Evolutionary conservation across 768 basidiomycete species (phyloP), one percentile per base, ranked within the genome.

Genomic region (Macrocybe gigantea): DNA sequence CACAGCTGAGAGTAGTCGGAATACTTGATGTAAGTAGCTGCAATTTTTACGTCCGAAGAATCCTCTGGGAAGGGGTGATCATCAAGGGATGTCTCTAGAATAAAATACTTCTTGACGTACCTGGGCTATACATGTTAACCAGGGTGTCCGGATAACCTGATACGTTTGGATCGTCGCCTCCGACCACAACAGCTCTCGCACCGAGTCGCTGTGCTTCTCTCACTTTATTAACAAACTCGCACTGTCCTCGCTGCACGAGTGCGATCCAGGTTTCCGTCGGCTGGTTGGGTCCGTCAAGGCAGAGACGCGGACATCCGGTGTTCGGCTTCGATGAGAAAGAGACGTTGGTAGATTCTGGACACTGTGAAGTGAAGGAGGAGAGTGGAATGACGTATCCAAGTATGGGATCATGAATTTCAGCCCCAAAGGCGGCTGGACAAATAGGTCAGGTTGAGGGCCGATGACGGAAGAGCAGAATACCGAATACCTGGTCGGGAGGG

Each of bases 41-140:
- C 78, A 56, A 93, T 93, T 42, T 61, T 71, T 52, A 97, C 82
- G 60, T 93, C 88, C 15, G 86, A 84, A 2, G 93, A 80, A 60
- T 95, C 93, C 59, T 80, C 93, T 90, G 61, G 30, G 48, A 41
- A 38, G 13, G 39, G 39, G 47, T 44, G 52, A 32, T 45, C 22
- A 52, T 39, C 38, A 49, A 48, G 40, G 22, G 33, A 47, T 43
- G 36, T 14, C 33, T 14, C n/a, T 7, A 34, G 31, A 30, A 6
- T 30, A 45, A 44, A 49, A 31, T 33, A 42, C 33, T 33, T 45
- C 33, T n/a, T 32, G 50, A 60, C 75, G 45, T 42, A 88, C 93
- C 87, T 65, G 88, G 88, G 63, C 86, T 89, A 67, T 88, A 96
- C 90, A 96, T 94, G 57, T 88, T 92, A 45, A 93, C 77, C 51